Evolutionary conservation across 83 land plant species (phyloP).

Genomic region (Isoetes engelmannii): DNA sequence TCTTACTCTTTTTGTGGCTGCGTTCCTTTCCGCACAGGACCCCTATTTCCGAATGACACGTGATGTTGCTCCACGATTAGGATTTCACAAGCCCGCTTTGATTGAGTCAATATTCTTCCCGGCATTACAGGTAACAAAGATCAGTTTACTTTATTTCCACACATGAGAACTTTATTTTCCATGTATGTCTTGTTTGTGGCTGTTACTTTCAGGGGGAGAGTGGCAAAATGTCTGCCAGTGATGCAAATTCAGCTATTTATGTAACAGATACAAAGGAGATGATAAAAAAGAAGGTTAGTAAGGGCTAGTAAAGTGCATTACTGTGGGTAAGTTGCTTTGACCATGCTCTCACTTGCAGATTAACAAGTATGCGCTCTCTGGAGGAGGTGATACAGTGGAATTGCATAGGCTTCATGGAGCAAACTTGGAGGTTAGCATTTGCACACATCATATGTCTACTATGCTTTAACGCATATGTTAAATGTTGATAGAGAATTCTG

Average conservation of each 20-base stretch:
- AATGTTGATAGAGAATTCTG: too few relatives aligned
- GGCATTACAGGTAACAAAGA: slow-evolving; percentile 69
- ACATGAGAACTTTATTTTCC: background rate
- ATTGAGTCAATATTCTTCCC: slow-evolving; percentile 89
- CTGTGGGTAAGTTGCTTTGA: background rate
- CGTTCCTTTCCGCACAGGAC: slow-evolving; percentile 48
- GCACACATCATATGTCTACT: background rate
- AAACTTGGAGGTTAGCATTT: slow-evolving; percentile 62
- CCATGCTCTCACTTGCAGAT: slow-evolving; percentile 35
- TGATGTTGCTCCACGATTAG: slow-evolving; percentile 93
- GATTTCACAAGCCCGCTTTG: slow-evolving; percentile 80
- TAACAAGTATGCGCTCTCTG: slow-evolving; percentile 80
- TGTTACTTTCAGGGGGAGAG: slow-evolving; percentile 66
- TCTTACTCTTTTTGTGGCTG: background rate
- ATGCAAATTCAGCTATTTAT: slow-evolving; percentile 90
- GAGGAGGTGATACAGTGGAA: slow-evolving; percentile 82
- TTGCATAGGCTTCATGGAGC: slow-evolving; percentile 71
- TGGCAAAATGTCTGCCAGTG: slow-evolving; percentile 97
- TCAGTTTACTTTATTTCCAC: background rate
- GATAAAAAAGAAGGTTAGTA: slow-evolving; percentile 69
- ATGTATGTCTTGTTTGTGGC: slow-evolving; percentile 5
- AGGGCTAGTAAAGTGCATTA: too few relatives aligned
- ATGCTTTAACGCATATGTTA: background rate
- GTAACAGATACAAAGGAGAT: slow-evolving; percentile 75
- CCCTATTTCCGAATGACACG: slow-evolving; percentile 97